Percentiles rank a stretch among this genome's conserved stretches.
Evolutionary conservation across 2,329 filamentous ascomycete genomes (phyloP).

Genomic region (Aureobasidium sp.): DNA sequence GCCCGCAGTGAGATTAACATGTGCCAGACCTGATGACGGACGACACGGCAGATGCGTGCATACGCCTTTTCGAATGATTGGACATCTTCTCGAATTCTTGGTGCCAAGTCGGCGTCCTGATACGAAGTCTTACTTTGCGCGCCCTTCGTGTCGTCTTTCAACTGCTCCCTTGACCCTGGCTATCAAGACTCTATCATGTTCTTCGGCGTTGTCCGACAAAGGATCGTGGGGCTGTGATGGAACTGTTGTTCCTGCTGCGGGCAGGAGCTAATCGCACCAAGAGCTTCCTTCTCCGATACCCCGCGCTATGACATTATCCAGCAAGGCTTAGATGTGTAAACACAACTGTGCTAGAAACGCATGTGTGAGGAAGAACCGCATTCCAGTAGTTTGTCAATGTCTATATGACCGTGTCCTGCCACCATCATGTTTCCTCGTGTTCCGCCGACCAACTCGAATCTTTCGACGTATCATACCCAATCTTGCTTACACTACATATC

Average conservation of each 20-base stretch:
- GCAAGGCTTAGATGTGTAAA: conserved; percentile 7
- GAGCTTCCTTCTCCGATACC: background rate
- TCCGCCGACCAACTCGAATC: background rate
- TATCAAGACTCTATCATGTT: background rate
- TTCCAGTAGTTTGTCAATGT: background rate
- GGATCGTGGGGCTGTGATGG: background rate
- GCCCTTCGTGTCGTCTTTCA: background rate
- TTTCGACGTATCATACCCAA: background rate
- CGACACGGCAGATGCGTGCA: background rate
- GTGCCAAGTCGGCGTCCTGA: background rate
- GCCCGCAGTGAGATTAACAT: background rate
- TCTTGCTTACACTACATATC: background rate
- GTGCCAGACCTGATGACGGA: background rate
- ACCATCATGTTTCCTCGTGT: background rate
- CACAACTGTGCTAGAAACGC: background rate
- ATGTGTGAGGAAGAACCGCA: background rate
- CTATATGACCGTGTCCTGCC: background rate
- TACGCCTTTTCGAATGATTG: background rate
- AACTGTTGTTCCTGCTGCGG: background rate
- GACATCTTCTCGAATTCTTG: background rate
- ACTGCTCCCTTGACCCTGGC: background rate
- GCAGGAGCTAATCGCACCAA: background rate
- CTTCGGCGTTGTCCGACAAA: background rate
- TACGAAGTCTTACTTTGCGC: background rate
- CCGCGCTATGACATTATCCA: background rate